These are phyloP conservation scores for Yamadazyma conglobata DNA, from an alignment of 1,139 yeast genomes.

Conservation along the genomic window DNA sequence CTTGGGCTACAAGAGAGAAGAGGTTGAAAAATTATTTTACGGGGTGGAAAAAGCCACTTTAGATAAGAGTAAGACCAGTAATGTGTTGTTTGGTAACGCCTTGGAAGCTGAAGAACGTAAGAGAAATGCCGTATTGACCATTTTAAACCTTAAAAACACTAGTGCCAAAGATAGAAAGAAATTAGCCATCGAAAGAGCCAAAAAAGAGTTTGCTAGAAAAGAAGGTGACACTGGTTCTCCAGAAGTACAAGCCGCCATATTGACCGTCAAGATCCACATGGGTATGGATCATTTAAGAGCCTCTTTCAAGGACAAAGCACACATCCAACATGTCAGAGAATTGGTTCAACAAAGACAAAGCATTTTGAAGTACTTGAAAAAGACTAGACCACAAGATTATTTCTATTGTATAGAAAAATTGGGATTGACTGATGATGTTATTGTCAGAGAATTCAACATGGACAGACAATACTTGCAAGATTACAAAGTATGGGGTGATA, in stretches of 20 bases:
- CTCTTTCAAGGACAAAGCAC: constrained; percentile 69
- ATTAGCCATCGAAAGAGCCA: constrained; percentile 62
- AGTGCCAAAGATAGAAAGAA: constrained; percentile 55
- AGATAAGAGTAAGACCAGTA: constrained; percentile 26
- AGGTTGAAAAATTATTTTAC: constrained; percentile 70
- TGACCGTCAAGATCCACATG: constrained; percentile 77
- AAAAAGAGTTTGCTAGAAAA: constrained; percentile 72
- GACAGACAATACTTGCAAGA: constrained; percentile 82
- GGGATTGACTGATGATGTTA: constrained; percentile 80
- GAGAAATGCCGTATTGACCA: constrained; percentile 67
- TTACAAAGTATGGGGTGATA: constrained; percentile 76
- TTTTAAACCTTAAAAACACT: constrained; percentile 72
- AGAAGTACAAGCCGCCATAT: constrained; percentile 91
- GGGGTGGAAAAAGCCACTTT: constrained; percentile 62
- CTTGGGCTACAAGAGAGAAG: constrained; percentile 55
- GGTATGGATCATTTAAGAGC: constrained; percentile 73
- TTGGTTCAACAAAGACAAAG: constrained; percentile 87
- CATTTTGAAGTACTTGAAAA: constrained; percentile 75
- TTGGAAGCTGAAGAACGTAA: constrained; percentile 52
- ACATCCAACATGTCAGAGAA: constrained; percentile 70
- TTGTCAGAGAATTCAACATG: constrained; percentile 78
- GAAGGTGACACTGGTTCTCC: constrained; percentile 94
- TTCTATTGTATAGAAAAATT: constrained; percentile 82
- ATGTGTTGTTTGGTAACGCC: constrained; percentile 42
- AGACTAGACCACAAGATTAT: constrained; percentile 74